Conservation (phyloP, 495 filamentous ascomycete species). For the Tirmania nivea region DNA sequence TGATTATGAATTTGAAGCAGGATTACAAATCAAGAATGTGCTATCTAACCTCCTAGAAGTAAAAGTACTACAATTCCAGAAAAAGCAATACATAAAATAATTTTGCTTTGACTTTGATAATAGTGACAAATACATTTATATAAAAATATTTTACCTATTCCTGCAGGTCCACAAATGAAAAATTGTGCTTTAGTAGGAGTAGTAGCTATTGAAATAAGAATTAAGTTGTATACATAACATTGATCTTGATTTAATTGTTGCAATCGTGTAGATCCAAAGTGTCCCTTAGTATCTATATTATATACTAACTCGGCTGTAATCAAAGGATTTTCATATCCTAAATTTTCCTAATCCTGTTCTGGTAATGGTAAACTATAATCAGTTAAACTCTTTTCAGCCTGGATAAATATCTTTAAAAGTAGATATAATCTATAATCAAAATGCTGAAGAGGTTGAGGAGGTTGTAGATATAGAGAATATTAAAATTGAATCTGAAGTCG, state of each 20-base stretch:
- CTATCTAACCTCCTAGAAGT: constrained; percentile 1
- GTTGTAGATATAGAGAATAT: not conserved
- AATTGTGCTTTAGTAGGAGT: constrained; percentile 1
- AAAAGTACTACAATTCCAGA: constrained; percentile 7
- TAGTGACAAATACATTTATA: constrained; percentile 7
- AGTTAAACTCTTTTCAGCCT: not conserved
- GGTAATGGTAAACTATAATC: not conserved
- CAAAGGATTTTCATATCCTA: not conserved
- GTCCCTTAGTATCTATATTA: not conserved
- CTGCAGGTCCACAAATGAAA: constrained; percentile 4
- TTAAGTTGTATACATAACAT: not conserved
- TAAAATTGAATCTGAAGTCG: too few species aligned
- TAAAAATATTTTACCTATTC: constrained; percentile 9
- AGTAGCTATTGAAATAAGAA: not conserved
- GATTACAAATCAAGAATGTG: constrained; percentile 9
- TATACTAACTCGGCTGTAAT: not conserved
- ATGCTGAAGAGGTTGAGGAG: not conserved
- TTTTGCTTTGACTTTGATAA: constrained; percentile 4
- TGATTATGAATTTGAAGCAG: constrained; percentile 3
- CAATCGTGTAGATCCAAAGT: not conserved
- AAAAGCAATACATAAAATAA: constrained; percentile 9
- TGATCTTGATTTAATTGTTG: not conserved
- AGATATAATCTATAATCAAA: not conserved
- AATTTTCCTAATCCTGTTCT: not conserved
- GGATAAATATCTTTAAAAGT: not conserved